A percentile compares a stretch with the other conserved stretches of the same genome.
These are phyloP conservation scores for Tremella fuciformis DNA, from an alignment of 768 basidiomycete genomes.

Conservation along the genomic window DNA sequence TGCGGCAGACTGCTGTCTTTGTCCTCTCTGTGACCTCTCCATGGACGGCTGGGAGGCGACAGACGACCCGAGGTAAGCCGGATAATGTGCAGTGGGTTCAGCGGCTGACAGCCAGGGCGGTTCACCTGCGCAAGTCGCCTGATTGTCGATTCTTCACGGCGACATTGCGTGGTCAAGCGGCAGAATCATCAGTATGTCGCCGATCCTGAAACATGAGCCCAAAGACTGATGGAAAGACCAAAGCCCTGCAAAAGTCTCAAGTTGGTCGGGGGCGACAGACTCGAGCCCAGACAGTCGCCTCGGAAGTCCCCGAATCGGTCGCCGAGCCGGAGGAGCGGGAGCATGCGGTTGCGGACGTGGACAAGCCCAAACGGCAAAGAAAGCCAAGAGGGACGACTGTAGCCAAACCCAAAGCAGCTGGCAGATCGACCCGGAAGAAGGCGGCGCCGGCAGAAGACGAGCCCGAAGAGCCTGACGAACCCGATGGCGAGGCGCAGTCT, in stretches of 20 bases:
- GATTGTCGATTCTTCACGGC: conserved; percentile 59
- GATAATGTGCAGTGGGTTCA: background rate
- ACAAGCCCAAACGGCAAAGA: conserved; percentile 23
- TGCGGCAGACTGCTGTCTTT: conserved; percentile 77
- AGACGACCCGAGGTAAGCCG: conserved; percentile 79
- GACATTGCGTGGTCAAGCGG: background rate
- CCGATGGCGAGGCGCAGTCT: conserved; percentile 7
- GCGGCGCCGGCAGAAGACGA: conserved; percentile 1
- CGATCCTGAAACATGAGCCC: background rate
- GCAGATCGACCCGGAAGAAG: conserved; percentile 14
- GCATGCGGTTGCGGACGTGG: background rate
- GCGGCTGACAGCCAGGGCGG: conserved; percentile 52
- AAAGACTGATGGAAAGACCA: background rate
- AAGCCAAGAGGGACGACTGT: conserved; percentile 6
- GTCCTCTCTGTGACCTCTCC: conserved; percentile 75
- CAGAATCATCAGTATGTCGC: background rate
- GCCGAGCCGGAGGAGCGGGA: conserved; percentile 14
- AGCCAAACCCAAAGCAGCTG: conserved; percentile 6
- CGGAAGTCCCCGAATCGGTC: conserved; percentile 15
- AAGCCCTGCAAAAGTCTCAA: no score
- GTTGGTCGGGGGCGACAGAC: background rate
- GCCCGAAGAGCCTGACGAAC: conserved; percentile 3
- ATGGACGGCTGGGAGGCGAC: conserved; percentile 82
- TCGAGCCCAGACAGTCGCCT: background rate
- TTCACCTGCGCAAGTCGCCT: conserved; percentile 67